Base-by-base conservation (phyloP, 106 monocot genomes). In the Cymbidium sinense region DNA sequence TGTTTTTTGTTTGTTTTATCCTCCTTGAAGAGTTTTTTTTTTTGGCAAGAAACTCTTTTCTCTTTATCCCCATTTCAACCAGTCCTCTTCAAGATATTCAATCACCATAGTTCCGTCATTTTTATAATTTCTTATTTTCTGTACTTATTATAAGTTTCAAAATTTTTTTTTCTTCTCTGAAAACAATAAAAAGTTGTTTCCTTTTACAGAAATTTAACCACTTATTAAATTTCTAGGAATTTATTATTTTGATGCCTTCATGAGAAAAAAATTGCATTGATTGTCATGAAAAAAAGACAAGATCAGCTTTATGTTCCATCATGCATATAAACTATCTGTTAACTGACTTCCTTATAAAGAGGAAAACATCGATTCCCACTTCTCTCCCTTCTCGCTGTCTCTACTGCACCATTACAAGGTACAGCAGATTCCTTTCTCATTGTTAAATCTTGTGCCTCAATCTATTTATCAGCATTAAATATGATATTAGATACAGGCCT, bases 321-420 rank as follows among this genome's bases (percentile, higher is more conserved):
- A 71, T 71, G 20, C 37, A 23, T 12, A 71, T 20, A 71, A 71
- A 20, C 37, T 71, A 17, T 71, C 71, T 71, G 71, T 39, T 71
- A 67, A 25, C 67, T 17, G 67, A 12, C 25, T 13, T 17, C 67
- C 2, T 10, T 31, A 58, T 33, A 67, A 67, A 67, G 33, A 33
- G 33, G 33, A 67, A 67, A 67, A 67, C 67, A 67, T 33, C 33
- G 67, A 67, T 29, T 33, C 67, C 67, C 21, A n/a, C 29, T 39
- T 21, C 39, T 37, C 71, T 30, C 7, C 35, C 35, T 36, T 71
- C 71, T 71, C 71, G 20, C 39, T 71, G 71, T 71, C 71, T 69
- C 69, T 71, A 71, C 20, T 71, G 35, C 37, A 36, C 36, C 21
- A 34, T 7, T 21, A 39, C 20, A 2, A 71, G 39, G 7, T 18